phyloP scores from a whole-genome alignment of 306 rosid genomes.

The Notholithocarpus densiflorus region DNA sequence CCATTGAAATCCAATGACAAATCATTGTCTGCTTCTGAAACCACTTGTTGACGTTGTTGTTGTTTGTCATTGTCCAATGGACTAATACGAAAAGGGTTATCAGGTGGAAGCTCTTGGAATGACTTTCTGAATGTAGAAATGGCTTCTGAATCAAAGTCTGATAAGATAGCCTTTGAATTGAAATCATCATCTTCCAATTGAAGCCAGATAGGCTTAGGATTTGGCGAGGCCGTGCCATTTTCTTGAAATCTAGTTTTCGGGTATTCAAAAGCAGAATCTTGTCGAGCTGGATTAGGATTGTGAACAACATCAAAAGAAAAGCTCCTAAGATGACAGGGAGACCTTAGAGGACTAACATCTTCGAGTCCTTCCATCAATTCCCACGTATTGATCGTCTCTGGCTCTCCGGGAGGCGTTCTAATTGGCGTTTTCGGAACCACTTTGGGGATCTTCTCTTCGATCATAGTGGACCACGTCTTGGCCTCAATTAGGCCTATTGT shows the following conservation, averaged over 20 bases:
- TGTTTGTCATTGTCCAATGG: constrained; percentile 11
- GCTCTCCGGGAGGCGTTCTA: constrained; percentile 74
- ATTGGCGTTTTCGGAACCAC: constrained; percentile 42
- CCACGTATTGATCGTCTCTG: constrained; percentile 86
- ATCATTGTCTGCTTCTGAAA: neutral
- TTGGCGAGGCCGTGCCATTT: constrained; percentile 19
- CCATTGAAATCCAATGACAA: constrained; percentile 11
- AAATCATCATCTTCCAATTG: constrained; percentile 23
- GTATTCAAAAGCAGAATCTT: constrained; percentile 27
- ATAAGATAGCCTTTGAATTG: constrained; percentile 21
- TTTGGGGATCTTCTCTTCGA: constrained; percentile 66
- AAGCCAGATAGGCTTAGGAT: constrained; percentile 50
- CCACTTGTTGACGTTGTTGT: neutral
- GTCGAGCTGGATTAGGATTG: neutral
- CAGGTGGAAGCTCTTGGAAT: constrained; percentile 32
- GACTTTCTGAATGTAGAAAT: constrained; percentile 53
- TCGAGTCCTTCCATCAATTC: constrained; percentile 97
- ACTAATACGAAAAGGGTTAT: constrained; percentile 21
- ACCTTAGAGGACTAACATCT: constrained; percentile 59
- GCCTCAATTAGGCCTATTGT: constrained; percentile 53
- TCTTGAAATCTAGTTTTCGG: constrained; percentile 29
- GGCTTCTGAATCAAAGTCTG: constrained; percentile 50
- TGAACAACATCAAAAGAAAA: constrained; percentile 59
- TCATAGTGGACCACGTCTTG: constrained; percentile 77
- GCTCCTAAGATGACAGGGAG: constrained; percentile 56